phyloP scores from a whole-genome alignment of 768 basidiomycete species.

The Dioszegia aurantiaca region DNA sequence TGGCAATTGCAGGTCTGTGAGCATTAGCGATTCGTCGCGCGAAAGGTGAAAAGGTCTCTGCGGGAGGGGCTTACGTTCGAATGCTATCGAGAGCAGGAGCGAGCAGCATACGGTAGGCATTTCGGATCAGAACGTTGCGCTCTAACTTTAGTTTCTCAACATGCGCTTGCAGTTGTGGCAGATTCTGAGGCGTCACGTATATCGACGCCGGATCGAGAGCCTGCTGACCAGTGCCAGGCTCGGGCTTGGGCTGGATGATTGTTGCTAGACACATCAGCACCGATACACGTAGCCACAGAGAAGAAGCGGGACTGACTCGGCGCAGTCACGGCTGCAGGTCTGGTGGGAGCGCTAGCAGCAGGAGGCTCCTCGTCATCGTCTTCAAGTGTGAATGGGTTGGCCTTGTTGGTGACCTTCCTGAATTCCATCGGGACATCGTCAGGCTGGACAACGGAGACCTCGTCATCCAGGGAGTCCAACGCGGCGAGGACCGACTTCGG shows the following conservation, averaged over 20 bases:
- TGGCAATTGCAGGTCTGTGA: background rate
- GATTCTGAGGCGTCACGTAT: background rate
- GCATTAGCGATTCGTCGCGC: background rate
- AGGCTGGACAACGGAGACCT: conserved; percentile 17
- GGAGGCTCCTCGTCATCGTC: conserved; percentile 16
- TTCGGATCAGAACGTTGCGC: background rate
- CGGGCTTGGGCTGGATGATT: background rate
- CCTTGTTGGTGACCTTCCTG: conserved; percentile 25
- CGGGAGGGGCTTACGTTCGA: background rate
- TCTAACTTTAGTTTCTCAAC: background rate
- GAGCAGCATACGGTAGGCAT: background rate
- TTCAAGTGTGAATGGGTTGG: conserved; percentile 25
- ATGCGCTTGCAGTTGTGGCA: background rate
- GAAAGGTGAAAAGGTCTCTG: background rate
- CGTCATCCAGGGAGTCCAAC: conserved; percentile 18
- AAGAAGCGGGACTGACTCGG: background rate
- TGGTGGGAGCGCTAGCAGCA: background rate
- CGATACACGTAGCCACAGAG: too few species aligned
- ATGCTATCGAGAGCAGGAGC: background rate
- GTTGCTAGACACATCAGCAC: too few species aligned
- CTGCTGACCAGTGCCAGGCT: background rate
- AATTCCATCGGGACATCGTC: conserved; percentile 24
- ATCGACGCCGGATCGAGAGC: background rate
- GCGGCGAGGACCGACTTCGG: background rate
- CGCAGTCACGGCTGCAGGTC: background rate